phyloP scores from a whole-genome alignment of 225 moss, liverwort and hornwort species.

The Neckera pumila region DNA sequence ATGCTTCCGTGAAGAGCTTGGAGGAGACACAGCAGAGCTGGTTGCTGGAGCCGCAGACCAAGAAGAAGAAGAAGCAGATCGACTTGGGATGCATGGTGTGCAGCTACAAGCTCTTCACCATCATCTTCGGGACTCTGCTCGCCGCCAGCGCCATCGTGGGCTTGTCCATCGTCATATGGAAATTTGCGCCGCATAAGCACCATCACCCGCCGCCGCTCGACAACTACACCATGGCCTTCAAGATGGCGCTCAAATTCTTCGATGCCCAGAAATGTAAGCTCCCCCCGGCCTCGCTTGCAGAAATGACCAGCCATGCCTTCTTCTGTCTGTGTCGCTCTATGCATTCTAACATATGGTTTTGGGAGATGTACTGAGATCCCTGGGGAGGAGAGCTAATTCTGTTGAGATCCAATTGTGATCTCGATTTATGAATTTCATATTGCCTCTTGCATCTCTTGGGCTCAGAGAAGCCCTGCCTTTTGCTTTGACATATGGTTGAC shows the following conservation, averaged over 20 bases:
- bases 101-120: constrained; percentile 67
- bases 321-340: neutral
- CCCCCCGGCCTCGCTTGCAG: neutral
- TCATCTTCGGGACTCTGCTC: constrained; percentile 28
- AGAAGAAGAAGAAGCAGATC: constrained; percentile 81
- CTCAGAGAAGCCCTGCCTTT: neutral
- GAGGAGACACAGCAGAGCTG: constrained; percentile 98
- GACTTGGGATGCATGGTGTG: constrained; percentile 85
- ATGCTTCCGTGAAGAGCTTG: constrained; percentile 77
- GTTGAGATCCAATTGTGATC: neutral
- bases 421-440: neutral
- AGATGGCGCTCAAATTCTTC: constrained; percentile 62
- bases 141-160: constrained; percentile 62
- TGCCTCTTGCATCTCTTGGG: neutral
- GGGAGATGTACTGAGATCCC: neutral
- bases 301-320: neutral
- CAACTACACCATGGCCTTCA: constrained; percentile 83
- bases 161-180: constrained; percentile 56
- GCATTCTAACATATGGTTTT: neutral
- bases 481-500: neutral
- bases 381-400: neutral
- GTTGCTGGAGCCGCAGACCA: constrained; percentile 71
- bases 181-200: constrained; percentile 56
- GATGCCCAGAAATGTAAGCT: constrained; percentile 84
- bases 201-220: constrained; percentile 47